Evolutionary conservation across 2,329 filamentous ascomycete genomes (phyloP), one percentile per base, ranked within the genome.

Genomic region (Lasiodiplodia gonubiensis): DNA sequence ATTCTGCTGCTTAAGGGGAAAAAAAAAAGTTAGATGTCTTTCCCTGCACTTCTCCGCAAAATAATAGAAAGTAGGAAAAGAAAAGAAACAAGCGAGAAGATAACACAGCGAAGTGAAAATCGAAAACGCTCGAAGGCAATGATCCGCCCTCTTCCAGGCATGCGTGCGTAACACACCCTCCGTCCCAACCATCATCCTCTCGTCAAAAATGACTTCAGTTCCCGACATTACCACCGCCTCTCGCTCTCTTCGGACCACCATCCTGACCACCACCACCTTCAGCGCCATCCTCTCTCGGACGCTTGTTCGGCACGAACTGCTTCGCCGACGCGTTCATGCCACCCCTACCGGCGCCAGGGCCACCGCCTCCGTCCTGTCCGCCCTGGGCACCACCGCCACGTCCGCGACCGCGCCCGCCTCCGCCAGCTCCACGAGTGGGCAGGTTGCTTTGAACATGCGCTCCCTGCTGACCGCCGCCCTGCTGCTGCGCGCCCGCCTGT

Each of bases 221-320:
- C 16, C 59, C 59, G 14, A 48, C 59, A 63, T 63, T 63, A 52
- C 59, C 59, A 16, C 64, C 39, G 3, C 52, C 52, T 14, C 52
- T 49, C 25, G 52, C 53, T 25, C 39, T 48, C 64, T 57, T 66
- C 2, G 64, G 52, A 30, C 64, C 64, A 48, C 52, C 51, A 21
- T 55, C 53, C 11, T 54, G 63, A 14, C 23, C 64, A 46, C 52
- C 52, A 16, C 25, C 69, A 16, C 27, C 69, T 14, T 71, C 73
- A 52, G 55, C 73, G 0, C 68, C 70, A 23, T 69, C 69, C 37
- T 78, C 76, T 23, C 73, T 70, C 5, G 72, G 71, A 8, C 77
- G 72, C 71, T 79, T 79, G 70, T 78, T 74, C 25, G 78, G 78
- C n/a, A 73, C 70, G 57, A 80, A 80, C 5, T 74, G 72, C 59